Conservation (phyloP, 352 stramenopile species). For the Pythium sp. region DNA sequence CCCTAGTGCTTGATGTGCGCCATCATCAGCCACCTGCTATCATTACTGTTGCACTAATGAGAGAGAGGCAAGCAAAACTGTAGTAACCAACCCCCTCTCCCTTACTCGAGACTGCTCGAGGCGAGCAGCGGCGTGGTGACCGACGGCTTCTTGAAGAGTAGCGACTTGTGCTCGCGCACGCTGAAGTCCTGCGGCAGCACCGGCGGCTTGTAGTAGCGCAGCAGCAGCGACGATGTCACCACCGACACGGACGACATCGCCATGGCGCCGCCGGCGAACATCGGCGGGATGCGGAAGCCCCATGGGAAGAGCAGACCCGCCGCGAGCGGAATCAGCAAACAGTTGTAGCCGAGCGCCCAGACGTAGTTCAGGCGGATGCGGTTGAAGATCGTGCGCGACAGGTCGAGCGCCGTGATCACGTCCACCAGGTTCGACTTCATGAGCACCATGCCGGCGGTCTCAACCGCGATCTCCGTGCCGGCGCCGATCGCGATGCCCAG, state of each 20-base stretch:
- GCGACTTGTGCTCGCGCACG: constrained; percentile 65
- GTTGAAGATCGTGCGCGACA: constrained; percentile 95
- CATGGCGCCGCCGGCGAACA: constrained; percentile 96
- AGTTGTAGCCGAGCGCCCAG: constrained; percentile 98
- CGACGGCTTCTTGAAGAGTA: constrained; percentile 82
- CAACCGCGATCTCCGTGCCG: constrained; percentile 97
- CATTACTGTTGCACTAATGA: not conserved
- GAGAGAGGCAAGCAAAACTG: not conserved
- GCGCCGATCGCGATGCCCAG: constrained; percentile 96
- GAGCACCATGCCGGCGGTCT: constrained; percentile 94
- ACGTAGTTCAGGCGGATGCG: constrained; percentile 97
- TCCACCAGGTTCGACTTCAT: constrained; percentile 90
- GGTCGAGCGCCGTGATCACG: constrained; percentile 96
- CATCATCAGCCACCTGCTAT: not conserved
- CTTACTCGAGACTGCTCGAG: constrained; percentile 58
- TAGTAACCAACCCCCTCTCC: constrained; percentile 1
- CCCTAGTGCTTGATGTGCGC: not conserved
- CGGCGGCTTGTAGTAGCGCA: constrained; percentile 90
- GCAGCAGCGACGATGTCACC: constrained; percentile 91
- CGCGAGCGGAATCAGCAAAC: constrained; percentile 94
- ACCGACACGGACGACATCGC: constrained; percentile 96
- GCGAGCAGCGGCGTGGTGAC: constrained; percentile 69
- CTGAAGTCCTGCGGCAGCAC: constrained; percentile 55
- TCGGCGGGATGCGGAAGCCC: constrained; percentile 92
- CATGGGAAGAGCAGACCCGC: constrained; percentile 96